phyloP scores from a whole-genome alignment of 1,139 yeast genomes.

The Candida tetrigidarum region DNA sequence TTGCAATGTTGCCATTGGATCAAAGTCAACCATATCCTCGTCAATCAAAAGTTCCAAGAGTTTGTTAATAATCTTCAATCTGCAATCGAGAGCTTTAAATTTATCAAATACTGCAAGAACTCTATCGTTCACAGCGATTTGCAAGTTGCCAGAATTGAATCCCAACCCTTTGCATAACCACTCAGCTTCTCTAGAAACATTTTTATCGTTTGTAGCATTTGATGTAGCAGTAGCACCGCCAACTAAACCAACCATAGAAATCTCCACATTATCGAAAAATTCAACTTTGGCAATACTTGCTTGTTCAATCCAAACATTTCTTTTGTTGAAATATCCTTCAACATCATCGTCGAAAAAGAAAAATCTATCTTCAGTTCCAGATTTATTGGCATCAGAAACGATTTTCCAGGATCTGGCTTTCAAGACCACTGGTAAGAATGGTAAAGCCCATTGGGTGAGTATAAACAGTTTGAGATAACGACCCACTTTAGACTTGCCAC shows the following conservation, averaged over 20 bases:
- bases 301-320: constrained; percentile 47
- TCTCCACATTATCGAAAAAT: constrained; percentile 55
- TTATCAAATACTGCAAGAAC: constrained; percentile 56
- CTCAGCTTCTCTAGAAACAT: constrained; percentile 52
- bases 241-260: constrained; percentile 56
- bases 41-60: constrained; percentile 59
- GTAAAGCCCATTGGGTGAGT: constrained; percentile 48
- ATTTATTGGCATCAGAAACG: constrained; percentile 25
- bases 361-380: constrained; percentile 35
- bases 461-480: constrained; percentile 41
- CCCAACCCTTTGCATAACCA: constrained; percentile 62
- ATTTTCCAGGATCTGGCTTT: constrained; percentile 41
- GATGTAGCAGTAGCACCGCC: constrained; percentile 46
- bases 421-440: constrained; percentile 34
- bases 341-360: constrained; percentile 36
- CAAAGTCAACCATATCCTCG: constrained; percentile 47
- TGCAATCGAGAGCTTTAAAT: constrained; percentile 57
- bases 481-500: constrained; percentile 43
- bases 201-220: constrained; percentile 50
- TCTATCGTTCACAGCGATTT: constrained; percentile 58
- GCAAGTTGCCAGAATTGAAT: constrained; percentile 44
- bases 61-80: constrained; percentile 58
- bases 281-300: constrained; percentile 53
- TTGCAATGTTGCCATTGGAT: constrained; percentile 58
- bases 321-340: constrained; percentile 30